Percentiles rank a stretch among this genome's conserved stretches.
These are phyloP conservation scores for Bolboschoenus planiculmis DNA, from an alignment of 176 grass and related monocot species.

Conservation along the genomic window DNA sequence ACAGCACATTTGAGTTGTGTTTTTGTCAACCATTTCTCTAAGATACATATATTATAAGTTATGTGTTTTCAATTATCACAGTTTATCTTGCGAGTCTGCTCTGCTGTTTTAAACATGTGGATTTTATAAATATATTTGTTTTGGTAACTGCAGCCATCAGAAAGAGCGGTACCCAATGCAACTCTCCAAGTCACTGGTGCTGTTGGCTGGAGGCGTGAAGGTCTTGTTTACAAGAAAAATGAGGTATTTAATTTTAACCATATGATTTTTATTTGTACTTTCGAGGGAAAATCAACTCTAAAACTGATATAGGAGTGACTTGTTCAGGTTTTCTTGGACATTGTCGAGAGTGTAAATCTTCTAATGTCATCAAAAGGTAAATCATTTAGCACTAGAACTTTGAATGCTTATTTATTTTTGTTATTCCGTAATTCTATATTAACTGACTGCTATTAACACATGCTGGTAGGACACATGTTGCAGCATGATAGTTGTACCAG, in stretches of 20 bases:
- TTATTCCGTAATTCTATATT: background rate
- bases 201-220: constrained; percentile 98
- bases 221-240: constrained; percentile 98
- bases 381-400: background rate
- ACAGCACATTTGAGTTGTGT: background rate
- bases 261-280: background rate
- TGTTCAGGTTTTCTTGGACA: constrained; percentile 96
- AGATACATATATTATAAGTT: background rate
- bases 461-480: background rate
- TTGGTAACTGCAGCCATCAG: constrained; percentile 51
- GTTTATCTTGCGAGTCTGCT: background rate
- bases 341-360: constrained; percentile 99
- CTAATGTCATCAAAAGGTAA: constrained; percentile 99
- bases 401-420: background rate
- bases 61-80: background rate
- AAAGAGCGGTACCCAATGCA: constrained; percentile 90
- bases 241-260: constrained; percentile 39
- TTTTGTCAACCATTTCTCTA: background rate
- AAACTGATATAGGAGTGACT: constrained; percentile 16
- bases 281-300: background rate
- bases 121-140: constrained; percentile 13
- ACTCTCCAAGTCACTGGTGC: constrained; percentile 97
- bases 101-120: background rate
- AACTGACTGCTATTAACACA: background rate
- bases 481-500: background rate